These are phyloP conservation scores for Haplographium delicatum DNA, from an alignment of 495 filamentous ascomycete genomes.

Conservation along the genomic window DNA sequence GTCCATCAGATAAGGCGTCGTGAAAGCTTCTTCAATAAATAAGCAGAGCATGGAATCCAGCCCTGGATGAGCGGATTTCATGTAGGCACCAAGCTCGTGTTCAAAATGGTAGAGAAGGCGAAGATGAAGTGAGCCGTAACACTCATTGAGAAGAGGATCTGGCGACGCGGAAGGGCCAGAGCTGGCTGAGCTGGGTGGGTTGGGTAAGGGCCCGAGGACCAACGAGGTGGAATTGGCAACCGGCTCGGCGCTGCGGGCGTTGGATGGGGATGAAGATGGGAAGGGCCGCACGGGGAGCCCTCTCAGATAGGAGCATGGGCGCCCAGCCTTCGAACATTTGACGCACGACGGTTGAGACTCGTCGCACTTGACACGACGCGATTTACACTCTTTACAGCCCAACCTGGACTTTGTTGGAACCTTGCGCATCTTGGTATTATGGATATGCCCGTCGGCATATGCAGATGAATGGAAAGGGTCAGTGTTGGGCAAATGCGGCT, in stretches of 20 bases:
- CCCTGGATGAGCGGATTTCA: not conserved
- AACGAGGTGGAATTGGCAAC: not conserved
- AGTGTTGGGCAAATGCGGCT: too few relatives aligned
- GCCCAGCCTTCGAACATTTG: not conserved
- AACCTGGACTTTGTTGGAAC: too few relatives aligned
- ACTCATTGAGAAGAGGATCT: not conserved
- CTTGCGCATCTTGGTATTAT: too few relatives aligned
- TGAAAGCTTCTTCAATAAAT: not conserved
- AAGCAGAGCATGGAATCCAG: too few relatives aligned
- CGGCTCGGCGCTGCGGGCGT: not conserved
- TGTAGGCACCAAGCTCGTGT: not conserved
- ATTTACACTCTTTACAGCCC: too few relatives aligned
- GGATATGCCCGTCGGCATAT: too few relatives aligned
- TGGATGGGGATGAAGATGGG: not conserved
- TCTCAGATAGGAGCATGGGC: not conserved
- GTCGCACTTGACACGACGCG: too few relatives aligned
- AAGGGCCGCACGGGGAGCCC: not conserved
- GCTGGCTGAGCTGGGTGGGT: not conserved
- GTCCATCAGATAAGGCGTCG: not conserved
- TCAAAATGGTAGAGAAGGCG: not conserved
- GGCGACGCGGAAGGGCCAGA: not conserved
- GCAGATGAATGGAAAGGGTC: too few relatives aligned
- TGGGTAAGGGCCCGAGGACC: not conserved
- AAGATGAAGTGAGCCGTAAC: not conserved
- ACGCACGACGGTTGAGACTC: not conserved